Evolutionary conservation across 352 stramenopile species (phyloP).

Genomic region (Pythium biforme): DNA sequence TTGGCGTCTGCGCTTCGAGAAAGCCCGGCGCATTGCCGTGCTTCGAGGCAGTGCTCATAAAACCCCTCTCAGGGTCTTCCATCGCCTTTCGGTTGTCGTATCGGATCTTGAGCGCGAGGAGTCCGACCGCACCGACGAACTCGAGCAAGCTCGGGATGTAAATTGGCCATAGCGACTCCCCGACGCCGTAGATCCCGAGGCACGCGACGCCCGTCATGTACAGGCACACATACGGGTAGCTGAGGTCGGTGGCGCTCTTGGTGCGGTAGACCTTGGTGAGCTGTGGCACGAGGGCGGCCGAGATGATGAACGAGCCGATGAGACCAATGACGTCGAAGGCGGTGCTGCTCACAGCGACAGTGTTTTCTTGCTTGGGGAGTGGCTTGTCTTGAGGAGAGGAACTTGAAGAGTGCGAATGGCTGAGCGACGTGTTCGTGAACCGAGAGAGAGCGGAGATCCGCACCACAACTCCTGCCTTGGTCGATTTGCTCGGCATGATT

Average conservation of each 20-base stretch:
- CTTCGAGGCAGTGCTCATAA: background rate
- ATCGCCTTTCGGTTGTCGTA: conserved; percentile 23
- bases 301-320: conserved; percentile 57
- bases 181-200: conserved; percentile 45
- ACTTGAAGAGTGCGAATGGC: background rate
- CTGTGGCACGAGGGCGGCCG: conserved; percentile 46
- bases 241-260: conserved; percentile 50
- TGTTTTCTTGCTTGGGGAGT: background rate
- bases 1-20: background rate
- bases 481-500: background rate
- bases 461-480: background rate
- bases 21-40: background rate
- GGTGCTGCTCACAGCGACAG: background rate
- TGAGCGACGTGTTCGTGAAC: background rate
- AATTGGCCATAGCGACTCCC: conserved; percentile 48
- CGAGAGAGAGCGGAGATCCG: too few relatives aligned
- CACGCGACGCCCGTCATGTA: conserved; percentile 41
- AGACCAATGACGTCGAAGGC: conserved; percentile 50
- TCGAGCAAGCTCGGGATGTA: conserved; percentile 49
- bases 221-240: conserved; percentile 39
- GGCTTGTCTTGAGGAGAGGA: background rate
- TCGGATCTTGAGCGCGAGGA: conserved; percentile 44
- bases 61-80: background rate
- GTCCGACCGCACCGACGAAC: conserved; percentile 30
- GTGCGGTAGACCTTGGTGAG: conserved; percentile 56